phyloP scores from a whole-genome alignment of 2,329 filamentous ascomycete genomes.

The Sporothrix curviconia region DNA sequence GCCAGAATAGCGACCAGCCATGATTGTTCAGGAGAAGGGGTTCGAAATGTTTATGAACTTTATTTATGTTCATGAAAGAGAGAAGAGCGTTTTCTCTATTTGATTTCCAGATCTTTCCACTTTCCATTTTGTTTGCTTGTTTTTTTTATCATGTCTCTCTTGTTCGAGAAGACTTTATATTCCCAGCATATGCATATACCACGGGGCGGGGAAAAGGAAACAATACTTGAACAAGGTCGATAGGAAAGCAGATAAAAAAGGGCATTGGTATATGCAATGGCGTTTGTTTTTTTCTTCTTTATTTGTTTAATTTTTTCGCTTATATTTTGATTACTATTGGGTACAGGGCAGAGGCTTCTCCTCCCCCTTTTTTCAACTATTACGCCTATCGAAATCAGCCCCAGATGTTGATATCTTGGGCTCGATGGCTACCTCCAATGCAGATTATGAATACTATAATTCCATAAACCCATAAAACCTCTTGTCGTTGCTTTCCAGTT shows the following conservation, averaged over 20 bases:
- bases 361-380: neutral
- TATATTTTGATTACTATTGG: neutral
- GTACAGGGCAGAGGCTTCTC: neutral
- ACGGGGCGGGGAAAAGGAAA: neutral
- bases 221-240: neutral
- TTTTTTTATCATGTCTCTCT: neutral
- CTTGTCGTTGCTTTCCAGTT: too few species aligned
- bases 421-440: neutral
- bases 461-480: too few species aligned
- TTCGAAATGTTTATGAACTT: neutral
- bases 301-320: neutral
- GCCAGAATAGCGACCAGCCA: neutral
- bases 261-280: neutral
- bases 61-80: neutral
- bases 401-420: too few species aligned
- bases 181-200: conserved; percentile 10
- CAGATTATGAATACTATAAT: neutral
- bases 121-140: neutral
- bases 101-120: neutral
- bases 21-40: neutral
- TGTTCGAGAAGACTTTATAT: neutral
- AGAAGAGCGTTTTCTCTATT: too few species aligned
- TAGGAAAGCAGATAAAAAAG: neutral
- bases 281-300: neutral
- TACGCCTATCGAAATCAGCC: too few species aligned